Evolutionary conservation across 192 early-diverging fungal genomes (phyloP), one percentile per base, ranked within the genome.

Genomic region (Coemansia sp.): DNA sequence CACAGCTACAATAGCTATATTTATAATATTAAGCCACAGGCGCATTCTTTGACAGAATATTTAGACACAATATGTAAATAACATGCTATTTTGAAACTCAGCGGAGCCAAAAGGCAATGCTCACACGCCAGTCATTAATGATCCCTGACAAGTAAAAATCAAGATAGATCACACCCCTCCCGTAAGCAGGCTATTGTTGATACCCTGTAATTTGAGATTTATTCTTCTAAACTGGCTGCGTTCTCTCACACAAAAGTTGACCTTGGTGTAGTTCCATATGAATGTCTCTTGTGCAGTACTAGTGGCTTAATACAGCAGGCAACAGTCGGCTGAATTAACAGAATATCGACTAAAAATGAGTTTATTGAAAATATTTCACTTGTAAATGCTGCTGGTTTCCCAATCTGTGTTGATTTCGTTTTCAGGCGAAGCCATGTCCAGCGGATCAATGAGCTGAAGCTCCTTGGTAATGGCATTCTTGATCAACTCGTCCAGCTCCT

Each of bases 401-500:
- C 76, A 78, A 29, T 78, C 76, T 8, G 71, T 74, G 62, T 78
- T 78, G 66, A 78, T 65, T 11, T 72, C 71, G 59, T 72, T 73
- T 14, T 78, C 76, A 3, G 76, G 76, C 38, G 71, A 69, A 13
- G 75, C 71, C 67, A 72, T 57, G 27, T 78, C 76, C 58, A 88
- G 70, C 13, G 87, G 86, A 66, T 88, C 87, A 57, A 87, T 81
- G 1, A 81, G 75, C 45, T 71, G 76, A 26, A 89, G 75, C 58
- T 89, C 86, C 24, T 86, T 81, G 38, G 83, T 85, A 27, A 89
- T 83, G 1, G 76, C 73, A 67, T 87, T 84, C 35, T 85, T 78
- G 41, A 86, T 78, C 47, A 89, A 62, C 38, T 82, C 67, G 54
- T 89, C 88, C 52, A 89, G 69, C 62, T 89, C 88, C 62, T 88